Percentiles rank a stretch among this genome's conserved stretches.
Evolutionary conservation across 78 protist genomes (phyloP).

Genomic region (Dictyostelium citrinum): DNA sequence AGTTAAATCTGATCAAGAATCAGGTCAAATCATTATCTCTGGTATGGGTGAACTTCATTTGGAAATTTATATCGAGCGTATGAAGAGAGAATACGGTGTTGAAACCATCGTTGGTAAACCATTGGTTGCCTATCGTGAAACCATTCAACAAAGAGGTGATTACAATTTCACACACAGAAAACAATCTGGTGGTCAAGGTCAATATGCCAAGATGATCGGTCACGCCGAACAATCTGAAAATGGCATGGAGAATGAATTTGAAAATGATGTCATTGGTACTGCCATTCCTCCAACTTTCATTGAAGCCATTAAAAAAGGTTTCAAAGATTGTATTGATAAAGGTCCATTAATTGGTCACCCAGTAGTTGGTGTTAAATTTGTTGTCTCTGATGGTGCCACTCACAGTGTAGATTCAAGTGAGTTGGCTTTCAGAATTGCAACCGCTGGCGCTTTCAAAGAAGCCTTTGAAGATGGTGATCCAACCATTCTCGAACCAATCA

Average conservation of each 20-base stretch:
- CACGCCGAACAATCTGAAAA: constrained; percentile 85
- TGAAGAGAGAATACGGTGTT: constrained; percentile 88
- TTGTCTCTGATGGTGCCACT: constrained; percentile 85
- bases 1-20: constrained; percentile 83
- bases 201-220: constrained; percentile 93
- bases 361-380: constrained; percentile 87
- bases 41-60: constrained; percentile 99
- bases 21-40: constrained; percentile 84
- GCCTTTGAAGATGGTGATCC: constrained; percentile 80
- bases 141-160: constrained; percentile 71
- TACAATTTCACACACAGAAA: constrained; percentile 94
- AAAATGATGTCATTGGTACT: constrained; percentile 84
- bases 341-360: constrained; percentile 92
- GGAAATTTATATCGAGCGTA: constrained; percentile 93
- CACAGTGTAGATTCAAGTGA: constrained; percentile 96
- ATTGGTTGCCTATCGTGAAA: constrained; percentile 90
- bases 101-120: constrained; percentile 87
- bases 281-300: constrained; percentile 91
- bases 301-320: constrained; percentile 87
- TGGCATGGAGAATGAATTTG: constrained; percentile 78
- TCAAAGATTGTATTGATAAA: constrained; percentile 79
- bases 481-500: constrained; percentile 93
- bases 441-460: constrained; percentile 79
- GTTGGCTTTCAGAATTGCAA: constrained; percentile 93
- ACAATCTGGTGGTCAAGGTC: constrained; percentile 98